A percentile compares a stretch with the other conserved stretches of the same genome.
Evolutionary conservation across 108 stramenopile species (phyloP).

Genomic region (Pseudonitzschia delicatissima): DNA sequence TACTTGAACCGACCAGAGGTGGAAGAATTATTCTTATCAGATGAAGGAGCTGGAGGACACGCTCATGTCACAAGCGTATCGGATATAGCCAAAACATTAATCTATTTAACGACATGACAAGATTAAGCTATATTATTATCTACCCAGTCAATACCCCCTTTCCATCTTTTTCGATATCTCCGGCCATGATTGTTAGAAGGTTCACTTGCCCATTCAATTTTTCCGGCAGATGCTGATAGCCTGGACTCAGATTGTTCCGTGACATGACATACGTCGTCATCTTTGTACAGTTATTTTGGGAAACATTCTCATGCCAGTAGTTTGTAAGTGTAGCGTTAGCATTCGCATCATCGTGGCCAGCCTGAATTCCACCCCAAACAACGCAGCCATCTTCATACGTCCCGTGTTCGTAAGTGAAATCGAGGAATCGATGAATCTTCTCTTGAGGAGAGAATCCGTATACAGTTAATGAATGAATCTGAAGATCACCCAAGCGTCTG

Average conservation of each 20-base stretch:
- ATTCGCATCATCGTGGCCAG: constrained; percentile 48
- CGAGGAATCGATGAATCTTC: constrained; percentile 71
- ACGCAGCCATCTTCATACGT: constrained; percentile 46
- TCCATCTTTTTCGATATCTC: constrained; percentile 27
- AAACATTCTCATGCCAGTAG: constrained; percentile 24
- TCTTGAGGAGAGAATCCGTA: constrained; percentile 54
- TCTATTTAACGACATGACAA: neutral
- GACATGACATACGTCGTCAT: neutral
- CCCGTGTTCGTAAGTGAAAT: constrained; percentile 77
- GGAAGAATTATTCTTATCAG: constrained; percentile 36
- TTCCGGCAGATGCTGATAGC: constrained; percentile 29
- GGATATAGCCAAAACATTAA: neutral
- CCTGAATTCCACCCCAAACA: constrained; percentile 55
- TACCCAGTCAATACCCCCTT: constrained; percentile 20
- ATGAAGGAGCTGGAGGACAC: constrained; percentile 48
- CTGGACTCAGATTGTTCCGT: constrained; percentile 30
- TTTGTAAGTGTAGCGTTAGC: constrained; percentile 22
- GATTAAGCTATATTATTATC: neutral
- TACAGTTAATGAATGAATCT: constrained; percentile 71
- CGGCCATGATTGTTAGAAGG: constrained; percentile 31
- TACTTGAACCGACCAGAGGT: constrained; percentile 54
- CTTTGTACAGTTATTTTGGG: constrained; percentile 12
- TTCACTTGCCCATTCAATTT: constrained; percentile 5
- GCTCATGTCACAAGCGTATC: constrained; percentile 15
- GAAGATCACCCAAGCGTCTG: constrained; percentile 68